These are phyloP conservation scores for Arthrobotrys pseudoclavata DNA, from an alignment of 2,329 filamentous ascomycete species.

Conservation along the genomic window DNA sequence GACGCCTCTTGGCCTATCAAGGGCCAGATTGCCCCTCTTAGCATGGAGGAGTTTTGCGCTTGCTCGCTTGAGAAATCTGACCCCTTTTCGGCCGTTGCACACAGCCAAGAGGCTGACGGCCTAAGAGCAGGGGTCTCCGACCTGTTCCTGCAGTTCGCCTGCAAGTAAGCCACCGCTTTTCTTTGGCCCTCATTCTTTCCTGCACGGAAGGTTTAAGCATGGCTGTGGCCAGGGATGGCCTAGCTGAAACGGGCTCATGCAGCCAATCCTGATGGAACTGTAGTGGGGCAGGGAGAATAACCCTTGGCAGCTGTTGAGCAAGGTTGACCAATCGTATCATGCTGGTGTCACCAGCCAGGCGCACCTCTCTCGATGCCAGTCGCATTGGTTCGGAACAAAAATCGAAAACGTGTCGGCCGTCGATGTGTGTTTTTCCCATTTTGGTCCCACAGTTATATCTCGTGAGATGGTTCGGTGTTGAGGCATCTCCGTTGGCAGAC, in stretches of 20 bases:
- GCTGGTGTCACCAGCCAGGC: conserved; percentile 50
- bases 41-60: conserved; percentile 43
- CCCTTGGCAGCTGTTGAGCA: conserved; percentile 32
- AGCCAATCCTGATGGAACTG: conserved; percentile 56
- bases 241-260: conserved; percentile 60
- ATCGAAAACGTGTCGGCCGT: conserved; percentile 33
- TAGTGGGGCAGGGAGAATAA: conserved; percentile 52
- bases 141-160: conserved; percentile 60
- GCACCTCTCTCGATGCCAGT: conserved; percentile 30
- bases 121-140: conserved; percentile 47
- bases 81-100: conserved; percentile 43
- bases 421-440: background rate
- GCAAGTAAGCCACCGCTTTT: conserved; percentile 55
- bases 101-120: conserved; percentile 57
- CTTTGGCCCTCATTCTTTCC: conserved; percentile 31
- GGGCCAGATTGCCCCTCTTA: conserved; percentile 37
- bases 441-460: conserved; percentile 29
- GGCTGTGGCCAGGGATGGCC: conserved; percentile 44
- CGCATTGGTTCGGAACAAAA: conserved; percentile 27
- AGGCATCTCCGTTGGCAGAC: conserved; percentile 30
- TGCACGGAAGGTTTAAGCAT: conserved; percentile 60
- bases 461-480: conserved; percentile 10
- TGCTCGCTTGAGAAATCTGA: conserved; percentile 49
- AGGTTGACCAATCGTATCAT: conserved; percentile 46
- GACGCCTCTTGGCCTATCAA: conserved; percentile 53